phyloP scores from a whole-genome alignment of 2,329 filamentous ascomycete species.

The Ceratocystis destructans region DNA sequence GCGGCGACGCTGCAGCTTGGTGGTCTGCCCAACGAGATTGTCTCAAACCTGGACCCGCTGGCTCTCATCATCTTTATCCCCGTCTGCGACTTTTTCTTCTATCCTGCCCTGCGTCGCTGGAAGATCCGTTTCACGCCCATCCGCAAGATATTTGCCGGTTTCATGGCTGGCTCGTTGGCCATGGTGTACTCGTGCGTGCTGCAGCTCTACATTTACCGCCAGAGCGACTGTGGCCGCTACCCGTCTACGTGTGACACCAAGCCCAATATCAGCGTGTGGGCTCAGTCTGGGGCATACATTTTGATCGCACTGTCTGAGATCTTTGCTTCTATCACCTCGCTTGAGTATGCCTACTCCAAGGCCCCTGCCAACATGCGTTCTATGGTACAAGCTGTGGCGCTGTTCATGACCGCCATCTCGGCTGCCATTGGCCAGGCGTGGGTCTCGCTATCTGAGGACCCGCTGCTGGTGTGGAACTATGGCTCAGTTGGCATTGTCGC shows the following conservation, averaged over 20 bases:
- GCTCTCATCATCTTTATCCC: constrained; percentile 62
- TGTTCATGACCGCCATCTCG: constrained; percentile 57
- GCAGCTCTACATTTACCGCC: constrained; percentile 50
- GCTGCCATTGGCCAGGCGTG: constrained; percentile 52
- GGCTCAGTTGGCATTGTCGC: constrained; percentile 51
- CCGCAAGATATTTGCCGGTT: constrained; percentile 58
- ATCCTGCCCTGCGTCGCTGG: constrained; percentile 50
- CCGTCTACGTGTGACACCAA: constrained; percentile 28
- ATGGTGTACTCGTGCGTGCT: constrained; percentile 43
- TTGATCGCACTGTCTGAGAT: constrained; percentile 38
- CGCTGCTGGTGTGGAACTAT: constrained; percentile 63
- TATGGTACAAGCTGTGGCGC: constrained; percentile 51
- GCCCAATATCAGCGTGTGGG: constrained; percentile 49
- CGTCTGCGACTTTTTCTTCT: constrained; percentile 52
- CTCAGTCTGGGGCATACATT: constrained; percentile 38
- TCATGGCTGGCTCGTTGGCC: constrained; percentile 47
- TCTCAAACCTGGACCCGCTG: constrained; percentile 62
- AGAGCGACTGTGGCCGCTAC: constrained; percentile 42
- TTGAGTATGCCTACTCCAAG: constrained; percentile 66
- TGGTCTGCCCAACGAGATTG: constrained; percentile 62
- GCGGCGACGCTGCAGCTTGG: constrained; percentile 51
- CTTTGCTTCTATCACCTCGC: constrained; percentile 39
- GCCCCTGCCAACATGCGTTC: constrained; percentile 65
- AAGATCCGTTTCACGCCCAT: constrained; percentile 59
- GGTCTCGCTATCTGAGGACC: constrained; percentile 36